These are phyloP conservation scores for Neurospora cerealis DNA, from an alignment of 495 filamentous ascomycete genomes.

Conservation along the genomic window DNA sequence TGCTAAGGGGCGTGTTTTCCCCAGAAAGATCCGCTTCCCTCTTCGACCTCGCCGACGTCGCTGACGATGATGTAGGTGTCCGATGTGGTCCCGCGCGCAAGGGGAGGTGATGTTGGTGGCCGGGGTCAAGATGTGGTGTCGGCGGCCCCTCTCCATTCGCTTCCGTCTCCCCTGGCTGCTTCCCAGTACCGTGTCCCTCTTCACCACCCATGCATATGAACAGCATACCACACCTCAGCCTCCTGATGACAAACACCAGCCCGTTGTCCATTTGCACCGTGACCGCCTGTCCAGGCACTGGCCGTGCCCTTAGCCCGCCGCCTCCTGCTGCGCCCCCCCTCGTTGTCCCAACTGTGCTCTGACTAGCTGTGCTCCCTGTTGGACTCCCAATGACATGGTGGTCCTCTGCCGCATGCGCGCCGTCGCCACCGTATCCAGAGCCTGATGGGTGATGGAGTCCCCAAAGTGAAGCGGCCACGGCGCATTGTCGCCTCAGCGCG, in stretches of 20 bases:
- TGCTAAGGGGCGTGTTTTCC: neutral
- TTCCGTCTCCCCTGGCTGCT: neutral
- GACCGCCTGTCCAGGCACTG: slow-evolving; percentile 15
- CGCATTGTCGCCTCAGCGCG: slow-evolving; percentile 36
- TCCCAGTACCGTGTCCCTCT: neutral
- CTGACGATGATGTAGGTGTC: slow-evolving; percentile 25
- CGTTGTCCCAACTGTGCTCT: neutral
- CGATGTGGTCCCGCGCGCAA: slow-evolving; percentile 23
- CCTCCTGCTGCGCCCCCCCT: slow-evolving; percentile 1
- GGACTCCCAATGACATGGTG: neutral
- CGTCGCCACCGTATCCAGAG: neutral
- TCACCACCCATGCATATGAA: slow-evolving; percentile 44
- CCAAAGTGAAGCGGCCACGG: slow-evolving; percentile 40
- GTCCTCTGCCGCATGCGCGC: neutral
- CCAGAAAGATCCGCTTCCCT: neutral
- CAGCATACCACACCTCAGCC: slow-evolving; percentile 38
- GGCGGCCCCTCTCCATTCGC: neutral
- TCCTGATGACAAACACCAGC: slow-evolving; percentile 36
- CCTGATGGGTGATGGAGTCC: slow-evolving; percentile 20
- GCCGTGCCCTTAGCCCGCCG: neutral
- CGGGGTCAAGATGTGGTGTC: neutral
- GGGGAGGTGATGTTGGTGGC: neutral
- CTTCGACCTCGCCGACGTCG: neutral
- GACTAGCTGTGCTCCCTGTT: neutral
- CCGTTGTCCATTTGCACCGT: slow-evolving; percentile 38